Evolutionary conservation across 768 basidiomycete genomes (phyloP).

Genomic region (Glaciozyma antarctica): DNA sequence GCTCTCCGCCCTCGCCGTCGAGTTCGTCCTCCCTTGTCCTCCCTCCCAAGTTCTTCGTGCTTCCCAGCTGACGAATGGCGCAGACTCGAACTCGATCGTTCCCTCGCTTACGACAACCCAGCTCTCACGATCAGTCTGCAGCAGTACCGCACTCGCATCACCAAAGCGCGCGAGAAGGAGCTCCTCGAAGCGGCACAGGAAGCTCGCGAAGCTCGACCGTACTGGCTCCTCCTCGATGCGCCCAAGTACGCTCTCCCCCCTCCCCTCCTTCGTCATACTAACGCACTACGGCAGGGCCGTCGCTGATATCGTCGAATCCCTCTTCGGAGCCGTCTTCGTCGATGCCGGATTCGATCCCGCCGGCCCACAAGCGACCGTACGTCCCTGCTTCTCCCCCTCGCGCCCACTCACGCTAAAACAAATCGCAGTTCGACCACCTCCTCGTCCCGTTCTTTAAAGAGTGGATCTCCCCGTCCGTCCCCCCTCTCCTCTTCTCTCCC

Average conservation of each 20-base stretch:
- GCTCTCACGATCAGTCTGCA: background rate
- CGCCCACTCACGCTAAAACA: background rate
- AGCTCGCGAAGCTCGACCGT: constrained; percentile 44
- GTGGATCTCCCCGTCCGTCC: constrained; percentile 1
- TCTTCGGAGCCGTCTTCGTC: constrained; percentile 13
- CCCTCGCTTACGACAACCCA: constrained; percentile 1
- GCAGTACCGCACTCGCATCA: constrained; percentile 4
- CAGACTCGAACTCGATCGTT: constrained; percentile 13
- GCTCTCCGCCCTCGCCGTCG: constrained; percentile 16
- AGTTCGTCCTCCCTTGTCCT: background rate
- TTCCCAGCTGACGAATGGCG: background rate
- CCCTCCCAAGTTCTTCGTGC: background rate
- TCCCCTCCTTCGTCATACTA: fast-evolving
- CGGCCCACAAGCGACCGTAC: background rate
- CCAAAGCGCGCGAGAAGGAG: constrained; percentile 81
- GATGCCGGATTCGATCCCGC: constrained; percentile 9
- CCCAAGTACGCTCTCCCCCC: constrained; percentile 2
- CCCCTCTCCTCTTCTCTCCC: too few relatives aligned
- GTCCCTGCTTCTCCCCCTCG: background rate
- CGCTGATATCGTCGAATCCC: constrained; percentile 16
- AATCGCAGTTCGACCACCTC: constrained; percentile 5
- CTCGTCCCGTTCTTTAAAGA: constrained; percentile 3
- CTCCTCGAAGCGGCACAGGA: constrained; percentile 41
- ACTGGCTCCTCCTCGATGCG: constrained; percentile 14
- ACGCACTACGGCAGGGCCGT: background rate